phyloP scores from a whole-genome alignment of 345 rosid genomes.

The Linum tenue region DNA sequence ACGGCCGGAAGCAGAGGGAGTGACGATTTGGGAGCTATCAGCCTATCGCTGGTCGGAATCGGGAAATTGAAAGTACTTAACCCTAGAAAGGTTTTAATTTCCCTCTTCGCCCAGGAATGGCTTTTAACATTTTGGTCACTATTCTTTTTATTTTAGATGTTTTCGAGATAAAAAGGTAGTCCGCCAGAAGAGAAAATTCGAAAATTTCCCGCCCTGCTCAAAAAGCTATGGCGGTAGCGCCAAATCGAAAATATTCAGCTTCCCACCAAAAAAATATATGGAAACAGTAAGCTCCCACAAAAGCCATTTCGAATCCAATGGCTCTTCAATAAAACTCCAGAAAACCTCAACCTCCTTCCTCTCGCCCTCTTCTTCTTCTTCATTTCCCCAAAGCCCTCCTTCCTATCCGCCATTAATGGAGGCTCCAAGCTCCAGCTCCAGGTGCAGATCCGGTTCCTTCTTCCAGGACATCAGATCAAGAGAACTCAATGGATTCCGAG shows the following conservation, averaged over 20 bases:
- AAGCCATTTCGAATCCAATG: neutral
- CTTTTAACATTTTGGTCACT: no score
- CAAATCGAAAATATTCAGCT: neutral
- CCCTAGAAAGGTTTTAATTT: no score
- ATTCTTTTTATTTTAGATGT: neutral
- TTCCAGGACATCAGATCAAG: constrained; percentile 54
- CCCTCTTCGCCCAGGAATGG: no score
- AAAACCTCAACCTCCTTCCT: neutral
- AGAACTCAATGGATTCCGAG: constrained; percentile 69
- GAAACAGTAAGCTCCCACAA: neutral
- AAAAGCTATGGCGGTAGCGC: neutral
- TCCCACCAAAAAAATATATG: constrained; percentile 6
- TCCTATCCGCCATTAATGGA: constrained; percentile 24
- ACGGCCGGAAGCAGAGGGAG: no score
- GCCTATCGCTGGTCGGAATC: no score
- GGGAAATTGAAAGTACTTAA: no score
- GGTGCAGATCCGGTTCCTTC: constrained; percentile 31
- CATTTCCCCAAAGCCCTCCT: neutral
- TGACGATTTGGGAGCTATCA: no score
- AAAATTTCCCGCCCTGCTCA: neutral
- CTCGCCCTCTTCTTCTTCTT: neutral
- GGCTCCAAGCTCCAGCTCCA: constrained; percentile 28
- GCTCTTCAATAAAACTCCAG: neutral
- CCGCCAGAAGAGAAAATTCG: neutral
- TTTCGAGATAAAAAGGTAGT: neutral